phyloP scores from a whole-genome alignment of 257 asterid genomes.

The Solanum piurae region DNA sequence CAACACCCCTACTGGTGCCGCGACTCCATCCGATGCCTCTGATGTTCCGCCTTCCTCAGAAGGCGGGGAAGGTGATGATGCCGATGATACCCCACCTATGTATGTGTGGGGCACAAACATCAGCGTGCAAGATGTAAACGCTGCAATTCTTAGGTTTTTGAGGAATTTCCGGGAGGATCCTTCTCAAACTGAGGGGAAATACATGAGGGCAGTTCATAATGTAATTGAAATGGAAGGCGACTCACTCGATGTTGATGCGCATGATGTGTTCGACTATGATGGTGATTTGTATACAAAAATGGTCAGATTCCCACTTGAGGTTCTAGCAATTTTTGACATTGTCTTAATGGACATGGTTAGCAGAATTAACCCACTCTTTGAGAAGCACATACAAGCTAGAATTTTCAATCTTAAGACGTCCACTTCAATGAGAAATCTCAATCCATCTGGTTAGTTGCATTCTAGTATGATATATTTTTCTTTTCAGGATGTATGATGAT shows the following conservation, averaged over 20 bases:
- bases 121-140: conserved; percentile 82
- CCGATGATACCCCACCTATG: conserved; percentile 64
- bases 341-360: conserved; percentile 88
- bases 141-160: conserved; percentile 72
- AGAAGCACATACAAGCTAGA: conserved; percentile 92
- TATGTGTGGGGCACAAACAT: conserved; percentile 97
- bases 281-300: conserved; percentile 71
- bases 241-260: conserved; percentile 89
- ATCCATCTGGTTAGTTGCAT: conserved; percentile 66
- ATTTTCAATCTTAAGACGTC: conserved; percentile 78
- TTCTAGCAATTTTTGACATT: conserved; percentile 83
- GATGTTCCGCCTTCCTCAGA: conserved; percentile 65
- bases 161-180: conserved; percentile 71
- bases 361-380: conserved; percentile 61
- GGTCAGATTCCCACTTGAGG: conserved; percentile 96
- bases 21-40: conserved; percentile 62
- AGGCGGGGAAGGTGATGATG: conserved; percentile 57
- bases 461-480: neutral
- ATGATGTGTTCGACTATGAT: conserved; percentile 66
- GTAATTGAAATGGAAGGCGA: conserved; percentile 93
- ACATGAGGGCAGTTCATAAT: conserved; percentile 56
- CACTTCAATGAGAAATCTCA: conserved; percentile 78
- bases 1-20: conserved; percentile 29
- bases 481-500: neutral
- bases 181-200: conserved; percentile 65